These are phyloP conservation scores for Colletotrichum sp. DNA, from an alignment of 2,329 filamentous ascomycete genomes.

Conservation along the genomic window DNA sequence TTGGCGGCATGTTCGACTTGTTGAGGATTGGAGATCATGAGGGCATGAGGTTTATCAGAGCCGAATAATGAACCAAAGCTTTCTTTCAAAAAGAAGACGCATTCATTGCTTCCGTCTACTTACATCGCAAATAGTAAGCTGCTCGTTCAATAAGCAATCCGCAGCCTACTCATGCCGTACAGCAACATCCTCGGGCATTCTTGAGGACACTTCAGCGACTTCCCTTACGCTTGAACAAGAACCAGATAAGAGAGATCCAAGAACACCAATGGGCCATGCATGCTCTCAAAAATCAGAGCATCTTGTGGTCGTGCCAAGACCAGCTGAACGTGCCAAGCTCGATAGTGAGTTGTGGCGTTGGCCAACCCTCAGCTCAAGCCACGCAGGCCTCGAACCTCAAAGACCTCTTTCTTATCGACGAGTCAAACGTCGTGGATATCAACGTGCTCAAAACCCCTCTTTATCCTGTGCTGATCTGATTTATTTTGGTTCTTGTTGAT, in stretches of 20 bases:
- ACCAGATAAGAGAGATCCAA: background rate
- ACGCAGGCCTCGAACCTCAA: background rate
- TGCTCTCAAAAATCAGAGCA: background rate
- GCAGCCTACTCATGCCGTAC: background rate
- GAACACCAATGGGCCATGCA: background rate
- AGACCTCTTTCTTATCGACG: background rate
- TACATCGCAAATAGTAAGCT: rapidly evolving
- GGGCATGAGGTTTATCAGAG: background rate
- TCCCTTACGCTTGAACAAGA: background rate
- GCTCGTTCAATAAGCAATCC: background rate
- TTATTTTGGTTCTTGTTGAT: background rate
- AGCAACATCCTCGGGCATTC: background rate
- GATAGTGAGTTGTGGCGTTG: background rate
- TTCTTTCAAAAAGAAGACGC: background rate
- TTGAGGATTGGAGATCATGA: background rate
- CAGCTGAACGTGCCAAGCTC: background rate
- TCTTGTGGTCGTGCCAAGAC: background rate
- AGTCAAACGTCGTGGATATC: background rate
- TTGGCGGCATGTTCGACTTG: background rate
- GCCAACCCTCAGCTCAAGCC: background rate
- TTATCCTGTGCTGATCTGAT: background rate
- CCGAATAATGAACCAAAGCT: background rate
- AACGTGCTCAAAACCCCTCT: background rate
- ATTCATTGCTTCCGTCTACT: background rate
- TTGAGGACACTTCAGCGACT: background rate